Conservation (phyloP, 805 yeast genomes). For the Sugiyamaella marilandica region DNA sequence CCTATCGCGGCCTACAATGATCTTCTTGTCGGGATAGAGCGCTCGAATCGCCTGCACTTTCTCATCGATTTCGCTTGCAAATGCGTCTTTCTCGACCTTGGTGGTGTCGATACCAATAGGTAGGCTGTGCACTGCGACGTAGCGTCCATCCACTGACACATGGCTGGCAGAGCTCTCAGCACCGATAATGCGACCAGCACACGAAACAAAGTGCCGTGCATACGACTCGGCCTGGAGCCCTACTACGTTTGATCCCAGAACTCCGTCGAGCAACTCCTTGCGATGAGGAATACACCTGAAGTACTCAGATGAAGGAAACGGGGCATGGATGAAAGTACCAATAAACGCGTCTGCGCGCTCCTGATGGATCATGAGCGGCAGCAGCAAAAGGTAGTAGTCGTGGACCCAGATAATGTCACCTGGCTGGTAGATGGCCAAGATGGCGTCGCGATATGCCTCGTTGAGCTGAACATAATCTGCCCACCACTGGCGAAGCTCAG, state of each 20-base stretch:
- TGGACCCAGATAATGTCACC: constrained; percentile 94
- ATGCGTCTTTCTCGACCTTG: constrained; percentile 47
- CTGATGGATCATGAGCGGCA: constrained; percentile 81
- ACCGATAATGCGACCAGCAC: constrained; percentile 84
- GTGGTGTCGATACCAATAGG: constrained; percentile 89
- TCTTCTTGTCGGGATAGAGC: constrained; percentile 45
- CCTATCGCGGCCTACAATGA: constrained; percentile 91
- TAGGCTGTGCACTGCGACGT: constrained; percentile 64
- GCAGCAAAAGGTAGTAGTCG: constrained; percentile 75
- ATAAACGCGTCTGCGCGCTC: constrained; percentile 66
- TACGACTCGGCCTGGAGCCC: constrained; percentile 85
- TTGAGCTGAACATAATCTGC: constrained; percentile 85
- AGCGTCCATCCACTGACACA: constrained; percentile 71
- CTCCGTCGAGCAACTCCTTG: constrained; percentile 76
- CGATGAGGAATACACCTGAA: constrained; percentile 86
- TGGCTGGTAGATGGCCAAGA: constrained; percentile 65
- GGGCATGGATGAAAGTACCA: constrained; percentile 78
- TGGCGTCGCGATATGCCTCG: constrained; percentile 80
- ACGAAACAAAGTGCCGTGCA: constrained; percentile 84
- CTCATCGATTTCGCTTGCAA: constrained; percentile 35
- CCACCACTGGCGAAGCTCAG: constrained; percentile 72
- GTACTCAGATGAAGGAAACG: constrained; percentile 94
- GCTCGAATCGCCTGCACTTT: constrained; percentile 51
- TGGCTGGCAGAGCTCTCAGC: constrained; percentile 48
- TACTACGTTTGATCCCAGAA: constrained; percentile 82